phyloP scores from a whole-genome alignment of 23 red algal genomes.

The Cyanidioschyzon merolae region DNA sequence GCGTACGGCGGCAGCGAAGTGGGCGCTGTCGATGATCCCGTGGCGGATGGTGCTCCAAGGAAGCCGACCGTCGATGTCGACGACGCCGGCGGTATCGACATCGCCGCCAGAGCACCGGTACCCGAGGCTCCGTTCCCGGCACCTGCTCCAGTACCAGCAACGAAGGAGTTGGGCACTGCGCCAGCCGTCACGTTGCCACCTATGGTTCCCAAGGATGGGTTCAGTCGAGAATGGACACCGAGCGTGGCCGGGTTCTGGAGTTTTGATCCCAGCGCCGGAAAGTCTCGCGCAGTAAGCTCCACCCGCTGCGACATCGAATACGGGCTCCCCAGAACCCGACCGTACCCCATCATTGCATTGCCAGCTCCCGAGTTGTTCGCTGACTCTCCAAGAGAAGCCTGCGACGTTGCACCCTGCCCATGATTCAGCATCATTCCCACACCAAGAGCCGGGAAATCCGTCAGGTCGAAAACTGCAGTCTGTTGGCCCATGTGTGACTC shows the following conservation, averaged over 20 bases:
- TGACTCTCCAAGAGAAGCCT: neutral
- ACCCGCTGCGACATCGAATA: neutral
- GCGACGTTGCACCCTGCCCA: neutral
- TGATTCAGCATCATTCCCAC: neutral
- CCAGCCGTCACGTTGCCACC: neutral
- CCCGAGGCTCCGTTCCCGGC: neutral
- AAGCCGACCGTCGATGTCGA: neutral
- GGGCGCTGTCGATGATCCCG: too few species aligned
- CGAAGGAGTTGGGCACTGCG: too few species aligned
- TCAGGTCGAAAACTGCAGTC: slow-evolving; percentile 14
- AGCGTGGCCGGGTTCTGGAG: neutral
- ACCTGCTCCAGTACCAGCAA: too few species aligned
- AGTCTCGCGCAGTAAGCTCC: neutral
- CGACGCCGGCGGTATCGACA: neutral
- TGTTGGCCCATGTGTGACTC: neutral
- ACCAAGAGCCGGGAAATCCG: slow-evolving; percentile 21
- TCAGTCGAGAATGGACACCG: neutral
- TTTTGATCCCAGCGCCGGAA: slow-evolving; percentile 6
- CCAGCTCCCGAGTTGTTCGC: neutral
- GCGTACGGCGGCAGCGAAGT: neutral
- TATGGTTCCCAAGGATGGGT: neutral
- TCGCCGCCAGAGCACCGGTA: neutral
- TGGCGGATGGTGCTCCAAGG: too few species aligned
- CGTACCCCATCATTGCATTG: slow-evolving; percentile 1
- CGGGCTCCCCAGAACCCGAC: neutral